Evolutionary conservation across 2,329 filamentous ascomycete genomes (phyloP), one percentile per base, ranked within the genome.

Genomic region (Ceratocystis colombiana): DNA sequence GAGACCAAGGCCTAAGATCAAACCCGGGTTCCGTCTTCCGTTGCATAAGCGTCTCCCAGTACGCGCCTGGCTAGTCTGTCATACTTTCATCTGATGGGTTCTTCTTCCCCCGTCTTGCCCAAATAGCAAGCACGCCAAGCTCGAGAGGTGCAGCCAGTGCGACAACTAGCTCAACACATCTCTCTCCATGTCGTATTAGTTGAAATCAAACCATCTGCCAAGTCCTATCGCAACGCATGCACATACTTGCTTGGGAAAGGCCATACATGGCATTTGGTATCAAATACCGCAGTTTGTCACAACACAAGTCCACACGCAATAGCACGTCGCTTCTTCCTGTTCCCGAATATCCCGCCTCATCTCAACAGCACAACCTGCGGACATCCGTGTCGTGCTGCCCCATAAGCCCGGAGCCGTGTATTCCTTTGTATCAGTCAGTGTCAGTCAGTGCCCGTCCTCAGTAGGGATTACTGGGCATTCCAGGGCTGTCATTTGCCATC

Each of bases 11-110:
- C 50, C 22, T 17, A 10, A 15, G 22, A 57, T 57, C 50, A 57
- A 57, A 57, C 50, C 25, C 50, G 50, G 50, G 5, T 28, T 10
- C 50, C 28, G 50, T 28, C 50, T 57, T 57, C 50, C 50, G 50
- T 30, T 57, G 50, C 50, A 57, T 30, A 28, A 25, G 15, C 25
- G 50, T 57, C 15, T 57, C 50, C 50, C 22, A 57, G 5, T 57
- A 25, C 15, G 25, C 25, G 22, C 50, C 50, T 28, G 22, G 25
- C 8, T 30, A 28, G 50, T 30, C n/a, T 50, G 46, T 50, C 46
- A 50, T 50, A 30, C 50, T 28, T 28, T 57, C 10, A 57, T 57
- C 25, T 57, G 22, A 57, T 57, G 50, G 28, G 50, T 30, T 20
- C n/a, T 30, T 8, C n/a, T 22, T 10, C 33, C 8, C 33, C 33